These are phyloP conservation scores for Peziza echinospora DNA, from an alignment of 495 filamentous ascomycete genomes.

Conservation along the genomic window DNA sequence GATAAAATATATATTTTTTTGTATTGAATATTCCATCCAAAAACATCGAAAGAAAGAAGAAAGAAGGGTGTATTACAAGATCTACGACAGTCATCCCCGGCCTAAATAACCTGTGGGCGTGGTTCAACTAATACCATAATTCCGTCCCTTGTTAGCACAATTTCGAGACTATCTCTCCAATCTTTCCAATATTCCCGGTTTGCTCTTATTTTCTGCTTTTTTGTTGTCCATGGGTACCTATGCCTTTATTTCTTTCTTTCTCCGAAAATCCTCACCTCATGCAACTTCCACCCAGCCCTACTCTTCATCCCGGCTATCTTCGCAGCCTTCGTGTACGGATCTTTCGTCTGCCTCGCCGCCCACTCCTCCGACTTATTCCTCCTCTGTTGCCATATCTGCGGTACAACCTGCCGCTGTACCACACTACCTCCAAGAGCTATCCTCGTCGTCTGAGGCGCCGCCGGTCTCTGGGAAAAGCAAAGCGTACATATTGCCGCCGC, in stretches of 20 bases:
- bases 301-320: constrained; percentile 58
- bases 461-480: constrained; percentile 30
- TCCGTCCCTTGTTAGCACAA: too few species aligned
- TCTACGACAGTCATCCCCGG: constrained; percentile 72
- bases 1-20: too few species aligned
- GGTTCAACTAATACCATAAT: constrained; percentile 29
- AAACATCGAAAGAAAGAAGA: background rate
- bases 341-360: constrained; percentile 52
- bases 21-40: constrained; percentile 7
- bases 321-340: constrained; percentile 48
- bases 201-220: too few species aligned
- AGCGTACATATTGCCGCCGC: too few species aligned
- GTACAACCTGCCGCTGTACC: too few species aligned
- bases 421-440: too few species aligned
- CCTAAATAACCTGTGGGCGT: constrained; percentile 56
- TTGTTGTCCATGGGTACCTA: too few species aligned
- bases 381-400: too few species aligned
- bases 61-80: constrained; percentile 34
- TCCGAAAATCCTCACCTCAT: constrained; percentile 31
- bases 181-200: too few species aligned
- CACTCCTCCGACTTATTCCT: constrained; percentile 66
- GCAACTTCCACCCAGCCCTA: constrained; percentile 77
- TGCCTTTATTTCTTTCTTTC: background rate
- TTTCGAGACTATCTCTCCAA: too few species aligned
- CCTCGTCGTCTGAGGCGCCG: too few species aligned